These are phyloP conservation scores for Pseudocercospora fuligena DNA, from an alignment of 2,329 filamentous ascomycete species.

Conservation along the genomic window DNA sequence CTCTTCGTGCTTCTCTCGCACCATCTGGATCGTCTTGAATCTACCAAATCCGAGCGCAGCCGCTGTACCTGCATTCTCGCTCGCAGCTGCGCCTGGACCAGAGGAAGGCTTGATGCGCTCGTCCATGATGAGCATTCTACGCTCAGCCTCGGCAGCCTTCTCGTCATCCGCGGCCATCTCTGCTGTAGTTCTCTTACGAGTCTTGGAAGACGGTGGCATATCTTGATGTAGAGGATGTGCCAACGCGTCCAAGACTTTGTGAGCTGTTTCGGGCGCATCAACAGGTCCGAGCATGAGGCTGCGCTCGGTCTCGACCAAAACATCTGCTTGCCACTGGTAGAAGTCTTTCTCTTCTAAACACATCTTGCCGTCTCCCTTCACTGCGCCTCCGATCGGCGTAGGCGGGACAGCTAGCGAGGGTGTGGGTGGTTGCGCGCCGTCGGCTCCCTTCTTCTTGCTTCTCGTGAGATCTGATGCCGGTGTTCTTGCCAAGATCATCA, in stretches of 20 bases:
- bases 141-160: conserved; percentile 82
- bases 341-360: conserved; percentile 77
- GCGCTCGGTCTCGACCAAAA: conserved; percentile 74
- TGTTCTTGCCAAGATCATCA: conserved; percentile 76
- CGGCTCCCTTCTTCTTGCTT: conserved; percentile 48
- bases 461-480: conserved; percentile 57
- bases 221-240: conserved; percentile 78
- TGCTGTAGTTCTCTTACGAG: conserved; percentile 88
- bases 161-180: conserved; percentile 96
- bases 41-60: conserved; percentile 81
- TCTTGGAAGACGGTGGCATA: conserved; percentile 80
- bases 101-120: conserved; percentile 72
- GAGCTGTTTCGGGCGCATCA: conserved; percentile 68
- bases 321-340: conserved; percentile 74
- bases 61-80: conserved; percentile 72
- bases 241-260: conserved; percentile 72
- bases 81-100: conserved; percentile 63
- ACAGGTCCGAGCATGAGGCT: conserved; percentile 80
- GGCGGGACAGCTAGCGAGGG: conserved; percentile 58
- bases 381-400: conserved; percentile 49
- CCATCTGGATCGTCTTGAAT: conserved; percentile 89
- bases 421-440: conserved; percentile 49
- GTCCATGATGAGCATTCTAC: conserved; percentile 91
- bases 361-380: conserved; percentile 61
- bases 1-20: conserved; percentile 62